Evolutionary conservation across 306 rosid genomes (phyloP), one percentile per base, ranked within the genome.

Genomic region (Quillaja saponaria): DNA sequence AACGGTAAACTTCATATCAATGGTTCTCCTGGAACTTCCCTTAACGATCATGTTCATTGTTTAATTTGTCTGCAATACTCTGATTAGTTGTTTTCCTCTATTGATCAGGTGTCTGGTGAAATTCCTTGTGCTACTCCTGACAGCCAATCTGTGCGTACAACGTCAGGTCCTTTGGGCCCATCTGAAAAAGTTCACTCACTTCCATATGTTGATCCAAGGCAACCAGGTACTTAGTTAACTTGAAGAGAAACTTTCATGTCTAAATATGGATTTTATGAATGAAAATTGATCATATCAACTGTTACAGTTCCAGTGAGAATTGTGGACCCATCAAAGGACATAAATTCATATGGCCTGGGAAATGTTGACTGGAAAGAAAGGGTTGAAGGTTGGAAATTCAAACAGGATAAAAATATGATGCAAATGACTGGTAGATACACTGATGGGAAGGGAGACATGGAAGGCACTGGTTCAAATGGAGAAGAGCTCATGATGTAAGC

Each of bases 321-420:
- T 72, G 94, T 94, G 68, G 95, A 89, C 58, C 97, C 96, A 34
- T 85, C 99, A 8, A 94, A 89, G 82, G 99, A 94, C 82, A 76
- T 89, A 55, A 94, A 94, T 61, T 89, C 95, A 66, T 94, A 89
- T 75, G 97, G 99, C 60, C 92, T 87, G 64, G 99, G 99, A 71
- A 89, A 85, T 78, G 97, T 94, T 71, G 99, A 94, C 81, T 94
- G 97, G 99, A 94, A 89, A 79, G 99, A 94, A 80, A 87, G 99
- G 81, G 97, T 94, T 47, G 97, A 94, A 77, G 91, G 97, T 58
- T 94, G 99, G 97, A 94, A 90, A 69, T 84, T 89, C 71, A 94
- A 94, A 84, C 97, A 94, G 61, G 99, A 89, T 63, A 94, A 89
- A 78, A 89, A 75, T 75, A 78, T 89, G 69, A 74, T 76, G 71